Evolutionary conservation across 441 rosid species (phyloP).

Genomic region (Cnidoscolus chayamansa): DNA sequence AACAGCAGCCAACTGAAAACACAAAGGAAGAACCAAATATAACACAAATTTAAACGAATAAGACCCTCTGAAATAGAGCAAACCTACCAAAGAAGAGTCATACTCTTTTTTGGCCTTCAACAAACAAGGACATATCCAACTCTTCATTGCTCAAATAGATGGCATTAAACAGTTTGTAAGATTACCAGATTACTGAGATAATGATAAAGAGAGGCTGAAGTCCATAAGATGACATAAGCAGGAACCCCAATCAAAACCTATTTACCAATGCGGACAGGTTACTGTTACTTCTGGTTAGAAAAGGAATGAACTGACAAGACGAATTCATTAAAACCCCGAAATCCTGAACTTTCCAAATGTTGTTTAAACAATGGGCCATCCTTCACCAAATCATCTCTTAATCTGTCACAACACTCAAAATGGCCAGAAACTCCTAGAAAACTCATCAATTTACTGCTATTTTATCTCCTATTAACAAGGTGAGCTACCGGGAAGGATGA

Average conservation of each 20-base stretch:
- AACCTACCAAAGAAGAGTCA: not conserved
- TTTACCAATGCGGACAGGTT: not conserved
- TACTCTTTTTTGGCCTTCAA: not conserved
- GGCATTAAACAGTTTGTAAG: not conserved
- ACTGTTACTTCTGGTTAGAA: not conserved
- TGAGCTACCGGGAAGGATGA: too few species aligned
- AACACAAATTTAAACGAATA: not conserved
- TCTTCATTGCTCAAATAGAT: not conserved
- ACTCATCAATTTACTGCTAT: not conserved
- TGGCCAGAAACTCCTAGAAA: not conserved
- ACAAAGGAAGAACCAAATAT: not conserved
- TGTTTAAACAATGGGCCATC: too few species aligned
- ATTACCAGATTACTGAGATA: not conserved
- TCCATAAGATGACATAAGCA: not conserved
- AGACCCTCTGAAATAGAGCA: not conserved
- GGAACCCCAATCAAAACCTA: too few species aligned
- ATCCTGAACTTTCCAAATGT: not conserved
- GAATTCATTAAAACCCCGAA: not conserved
- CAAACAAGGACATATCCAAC: not conserved
- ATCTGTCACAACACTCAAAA: not conserved
- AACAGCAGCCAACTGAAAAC: constrained; percentile 48
- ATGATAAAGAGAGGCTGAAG: not conserved
- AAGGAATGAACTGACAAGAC: constrained; percentile 1
- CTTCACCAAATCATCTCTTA: too few species aligned
- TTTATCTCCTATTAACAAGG: too few species aligned